Conservation (phyloP, 2,329 filamentous ascomycete species). For the Sclerotinia spermophila region DNA sequence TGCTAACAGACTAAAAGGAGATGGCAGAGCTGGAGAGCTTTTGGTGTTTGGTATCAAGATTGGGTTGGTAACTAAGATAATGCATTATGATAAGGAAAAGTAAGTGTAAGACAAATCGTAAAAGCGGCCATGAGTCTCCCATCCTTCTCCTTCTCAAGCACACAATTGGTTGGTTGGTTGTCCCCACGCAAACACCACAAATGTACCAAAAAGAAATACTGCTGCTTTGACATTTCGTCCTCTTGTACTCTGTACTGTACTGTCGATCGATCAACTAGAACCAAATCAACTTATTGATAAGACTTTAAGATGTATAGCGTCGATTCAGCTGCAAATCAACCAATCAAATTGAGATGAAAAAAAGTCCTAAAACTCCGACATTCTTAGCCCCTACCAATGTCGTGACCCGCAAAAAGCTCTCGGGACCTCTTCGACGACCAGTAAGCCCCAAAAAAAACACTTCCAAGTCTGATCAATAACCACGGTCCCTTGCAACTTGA, state of each 20-base stretch:
- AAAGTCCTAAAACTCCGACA: background rate
- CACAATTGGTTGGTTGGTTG: background rate
- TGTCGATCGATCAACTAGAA: background rate
- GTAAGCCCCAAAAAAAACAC: background rate
- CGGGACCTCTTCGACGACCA: background rate
- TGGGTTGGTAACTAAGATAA: background rate
- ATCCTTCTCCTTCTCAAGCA: background rate
- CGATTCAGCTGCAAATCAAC: background rate
- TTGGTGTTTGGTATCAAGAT: background rate
- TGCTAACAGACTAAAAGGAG: background rate
- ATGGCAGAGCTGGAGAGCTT: background rate
- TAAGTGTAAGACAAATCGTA: background rate
- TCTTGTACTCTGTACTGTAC: too few species aligned
- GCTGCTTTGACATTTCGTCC: background rate
- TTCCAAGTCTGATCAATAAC: background rate
- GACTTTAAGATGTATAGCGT: background rate
- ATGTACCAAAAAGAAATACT: background rate
- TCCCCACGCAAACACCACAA: too few species aligned
- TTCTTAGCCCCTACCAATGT: background rate
- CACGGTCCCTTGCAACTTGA: slow-evolving; percentile 3
- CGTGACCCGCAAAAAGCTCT: background rate
- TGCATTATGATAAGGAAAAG: background rate
- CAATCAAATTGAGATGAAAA: background rate
- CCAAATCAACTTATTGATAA: background rate
- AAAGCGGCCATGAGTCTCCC: background rate